Evolutionary conservation across 805 yeast species (phyloP).

Genomic region (Myxozyma kluyveri): DNA sequence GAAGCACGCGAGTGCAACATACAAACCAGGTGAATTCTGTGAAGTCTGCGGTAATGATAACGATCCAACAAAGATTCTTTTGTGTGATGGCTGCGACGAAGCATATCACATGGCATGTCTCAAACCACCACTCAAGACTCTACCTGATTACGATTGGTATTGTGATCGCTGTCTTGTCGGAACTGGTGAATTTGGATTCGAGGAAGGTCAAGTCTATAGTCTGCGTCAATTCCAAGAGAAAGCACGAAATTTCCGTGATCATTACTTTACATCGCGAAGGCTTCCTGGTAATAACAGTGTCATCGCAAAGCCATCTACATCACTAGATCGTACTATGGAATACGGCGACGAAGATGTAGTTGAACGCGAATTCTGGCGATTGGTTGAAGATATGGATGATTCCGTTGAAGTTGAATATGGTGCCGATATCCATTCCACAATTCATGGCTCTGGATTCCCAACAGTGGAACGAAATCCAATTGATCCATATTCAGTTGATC

Average conservation of each 20-base stretch:
- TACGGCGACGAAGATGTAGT: constrained; percentile 28
- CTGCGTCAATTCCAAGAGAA: constrained; percentile 58
- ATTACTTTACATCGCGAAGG: constrained; percentile 34
- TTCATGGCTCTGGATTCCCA: constrained; percentile 43
- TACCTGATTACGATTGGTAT: constrained; percentile 69
- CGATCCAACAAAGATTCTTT: constrained; percentile 22
- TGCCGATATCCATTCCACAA: constrained; percentile 41
- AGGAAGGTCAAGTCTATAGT: constrained; percentile 59
- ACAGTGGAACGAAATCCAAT: constrained; percentile 34
- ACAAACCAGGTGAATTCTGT: constrained; percentile 31
- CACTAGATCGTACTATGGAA: too few species aligned
- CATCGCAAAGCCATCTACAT: background rate
- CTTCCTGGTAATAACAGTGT: background rate
- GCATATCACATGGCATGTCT: constrained; percentile 68
- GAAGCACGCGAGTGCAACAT: constrained; percentile 1
- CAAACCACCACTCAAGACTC: constrained; percentile 49
- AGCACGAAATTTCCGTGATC: constrained; percentile 50
- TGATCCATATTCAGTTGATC: constrained; percentile 37
- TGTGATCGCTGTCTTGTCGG: constrained; percentile 85
- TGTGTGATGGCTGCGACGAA: constrained; percentile 72
- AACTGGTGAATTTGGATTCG: constrained; percentile 84
- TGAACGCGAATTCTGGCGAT: constrained; percentile 41
- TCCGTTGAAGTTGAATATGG: constrained; percentile 43
- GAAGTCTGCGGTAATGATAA: constrained; percentile 33
- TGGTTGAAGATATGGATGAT: constrained; percentile 35